phyloP scores from a whole-genome alignment of 306 rosid genomes.

The cucumber (Cucumis sativus) region DNA sequence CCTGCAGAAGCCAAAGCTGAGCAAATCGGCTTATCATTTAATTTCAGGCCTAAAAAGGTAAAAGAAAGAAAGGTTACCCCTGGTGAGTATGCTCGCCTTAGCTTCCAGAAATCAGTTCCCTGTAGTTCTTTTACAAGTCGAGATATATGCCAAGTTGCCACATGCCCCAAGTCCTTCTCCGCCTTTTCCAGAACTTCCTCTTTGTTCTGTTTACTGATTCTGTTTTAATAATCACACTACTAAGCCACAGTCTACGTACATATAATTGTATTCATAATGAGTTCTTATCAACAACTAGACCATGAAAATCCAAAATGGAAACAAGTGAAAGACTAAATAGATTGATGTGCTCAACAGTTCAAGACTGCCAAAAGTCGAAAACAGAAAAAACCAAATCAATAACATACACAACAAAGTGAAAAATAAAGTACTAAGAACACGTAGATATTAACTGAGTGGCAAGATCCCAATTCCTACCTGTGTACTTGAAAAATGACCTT shows the following conservation, averaged over 20 bases:
- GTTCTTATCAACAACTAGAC: neutral
- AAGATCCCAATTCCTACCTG: conserved; percentile 32
- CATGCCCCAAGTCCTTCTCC: conserved; percentile 72
- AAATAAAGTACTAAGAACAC: neutral
- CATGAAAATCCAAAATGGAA: neutral
- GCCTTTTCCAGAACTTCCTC: conserved; percentile 79
- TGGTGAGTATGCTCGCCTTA: conserved; percentile 90
- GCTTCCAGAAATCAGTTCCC: conserved; percentile 98
- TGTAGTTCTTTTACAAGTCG: conserved; percentile 61
- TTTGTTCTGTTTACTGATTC: conserved; percentile 74
- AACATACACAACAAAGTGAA: neutral
- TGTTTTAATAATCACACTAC: conserved; percentile 15
- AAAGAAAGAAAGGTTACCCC: conserved; percentile 45
- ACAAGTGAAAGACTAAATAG: neutral
- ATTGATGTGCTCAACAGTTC: neutral
- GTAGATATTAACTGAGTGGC: neutral
- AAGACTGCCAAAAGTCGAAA: neutral
- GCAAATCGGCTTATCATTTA: neutral
- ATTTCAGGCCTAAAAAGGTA: conserved; percentile 2
- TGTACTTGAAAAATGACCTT: conserved; percentile 97
- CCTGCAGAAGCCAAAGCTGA: conserved; percentile 35
- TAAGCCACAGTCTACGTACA: neutral
- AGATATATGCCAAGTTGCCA: conserved; percentile 42
- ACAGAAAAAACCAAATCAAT: neutral
- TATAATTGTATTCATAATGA: neutral